Conservation (phyloP, 2,329 filamentous ascomycete species). For the Trichoderma breve region DNA sequence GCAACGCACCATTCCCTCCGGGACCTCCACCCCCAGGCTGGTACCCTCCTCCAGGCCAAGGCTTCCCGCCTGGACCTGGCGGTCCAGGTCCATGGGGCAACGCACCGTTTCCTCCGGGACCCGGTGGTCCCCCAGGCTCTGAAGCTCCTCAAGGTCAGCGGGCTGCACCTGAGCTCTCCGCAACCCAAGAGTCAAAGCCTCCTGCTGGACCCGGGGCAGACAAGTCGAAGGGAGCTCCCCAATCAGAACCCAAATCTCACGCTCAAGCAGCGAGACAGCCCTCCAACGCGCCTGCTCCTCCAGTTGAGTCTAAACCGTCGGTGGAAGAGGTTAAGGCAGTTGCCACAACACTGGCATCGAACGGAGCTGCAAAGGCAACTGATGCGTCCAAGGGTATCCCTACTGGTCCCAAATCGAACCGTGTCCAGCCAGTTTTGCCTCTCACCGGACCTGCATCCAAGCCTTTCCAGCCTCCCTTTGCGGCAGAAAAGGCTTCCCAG, state of each 20-base stretch:
- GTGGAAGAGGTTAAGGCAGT: constrained; percentile 43
- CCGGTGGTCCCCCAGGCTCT: constrained; percentile 57
- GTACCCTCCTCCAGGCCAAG: constrained; percentile 75
- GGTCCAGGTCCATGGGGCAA: constrained; percentile 60
- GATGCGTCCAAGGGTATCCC: constrained; percentile 41
- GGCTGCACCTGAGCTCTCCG: constrained; percentile 44
- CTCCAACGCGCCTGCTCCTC: constrained; percentile 58
- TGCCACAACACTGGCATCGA: constrained; percentile 42
- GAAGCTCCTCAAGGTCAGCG: constrained; percentile 56
- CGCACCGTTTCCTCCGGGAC: constrained; percentile 60
- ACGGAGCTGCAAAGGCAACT: constrained; percentile 37
- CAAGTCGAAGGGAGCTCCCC: constrained; percentile 48
- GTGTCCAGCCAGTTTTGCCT: constrained; percentile 65
- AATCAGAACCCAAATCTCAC: constrained; percentile 53
- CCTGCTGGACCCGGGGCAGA: constrained; percentile 45
- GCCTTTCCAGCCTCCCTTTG: constrained; percentile 37
- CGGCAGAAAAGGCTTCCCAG: constrained; percentile 28
- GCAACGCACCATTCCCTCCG: constrained; percentile 74
- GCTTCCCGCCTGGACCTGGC: constrained; percentile 62
- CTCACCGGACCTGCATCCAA: constrained; percentile 49
- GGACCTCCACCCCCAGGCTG: constrained; percentile 60
- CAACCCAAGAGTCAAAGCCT: constrained; percentile 18
- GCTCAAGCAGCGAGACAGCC: constrained; percentile 47
- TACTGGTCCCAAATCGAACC: constrained; percentile 49
- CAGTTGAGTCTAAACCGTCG: constrained; percentile 67